Percentiles rank a stretch among this genome's conserved stretches.
Conservation (phyloP, 1,284 basidiomycete species). For the Sporisorium scitamineum region DNA sequence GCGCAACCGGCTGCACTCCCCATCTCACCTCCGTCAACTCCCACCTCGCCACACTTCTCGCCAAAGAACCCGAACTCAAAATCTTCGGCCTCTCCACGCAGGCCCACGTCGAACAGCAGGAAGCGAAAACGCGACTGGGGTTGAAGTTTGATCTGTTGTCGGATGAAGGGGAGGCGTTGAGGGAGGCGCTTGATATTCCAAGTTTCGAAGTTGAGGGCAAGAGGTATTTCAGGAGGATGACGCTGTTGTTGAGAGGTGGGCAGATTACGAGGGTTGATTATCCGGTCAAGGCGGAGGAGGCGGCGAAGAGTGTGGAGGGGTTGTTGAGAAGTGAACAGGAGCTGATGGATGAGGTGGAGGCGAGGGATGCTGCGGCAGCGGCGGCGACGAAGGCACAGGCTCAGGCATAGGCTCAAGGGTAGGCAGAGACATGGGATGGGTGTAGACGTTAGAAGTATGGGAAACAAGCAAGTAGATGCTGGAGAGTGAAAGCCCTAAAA, state of each 20-base stretch:
- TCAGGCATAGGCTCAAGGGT: background rate
- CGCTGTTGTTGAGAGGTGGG: conserved; percentile 56
- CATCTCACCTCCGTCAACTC: conserved; percentile 47
- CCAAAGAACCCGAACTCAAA: conserved; percentile 41
- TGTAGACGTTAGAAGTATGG: background rate
- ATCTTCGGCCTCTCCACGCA: conserved; percentile 61
- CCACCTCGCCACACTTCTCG: conserved; percentile 22
- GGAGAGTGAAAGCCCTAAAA: conserved; percentile 10
- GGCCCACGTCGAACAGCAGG: conserved; percentile 27
- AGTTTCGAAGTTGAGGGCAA: conserved; percentile 36
- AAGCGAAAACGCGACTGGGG: conserved; percentile 24
- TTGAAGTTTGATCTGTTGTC: conserved; percentile 47
- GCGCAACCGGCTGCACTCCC: conserved; percentile 37
- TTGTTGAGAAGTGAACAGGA: conserved; percentile 51
- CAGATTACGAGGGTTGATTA: conserved; percentile 61
- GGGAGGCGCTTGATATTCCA: conserved; percentile 49
- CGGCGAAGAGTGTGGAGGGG: conserved; percentile 42
- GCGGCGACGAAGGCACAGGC: conserved; percentile 1
- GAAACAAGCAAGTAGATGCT: background rate
- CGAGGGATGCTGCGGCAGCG: conserved; percentile 42
- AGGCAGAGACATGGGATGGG: background rate
- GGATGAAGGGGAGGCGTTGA: conserved; percentile 28
- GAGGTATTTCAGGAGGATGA: conserved; percentile 43
- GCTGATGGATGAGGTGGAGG: conserved; percentile 44
- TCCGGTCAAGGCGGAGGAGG: conserved; percentile 49